Evolutionary conservation across 2,329 filamentous ascomycete genomes (phyloP).

Genomic region (Paracoccidioides brasiliensis): DNA sequence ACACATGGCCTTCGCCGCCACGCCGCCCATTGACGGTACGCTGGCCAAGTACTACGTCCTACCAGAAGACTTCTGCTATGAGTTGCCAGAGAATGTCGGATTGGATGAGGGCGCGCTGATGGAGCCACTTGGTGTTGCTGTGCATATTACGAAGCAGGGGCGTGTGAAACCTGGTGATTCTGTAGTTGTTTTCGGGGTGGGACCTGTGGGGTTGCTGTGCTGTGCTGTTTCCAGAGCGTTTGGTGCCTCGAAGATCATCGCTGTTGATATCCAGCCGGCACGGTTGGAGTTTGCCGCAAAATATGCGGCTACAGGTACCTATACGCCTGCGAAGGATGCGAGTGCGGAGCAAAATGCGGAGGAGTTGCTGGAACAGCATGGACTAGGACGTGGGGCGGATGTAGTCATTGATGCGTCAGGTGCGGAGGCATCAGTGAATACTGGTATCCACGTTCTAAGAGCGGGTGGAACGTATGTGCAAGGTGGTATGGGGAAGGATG

Average conservation of each 20-base stretch:
- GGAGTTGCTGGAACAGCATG: slow-evolving; percentile 50
- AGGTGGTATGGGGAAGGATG: slow-evolving; percentile 76
- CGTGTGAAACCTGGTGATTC: slow-evolving; percentile 58
- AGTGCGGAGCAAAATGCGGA: slow-evolving; percentile 60
- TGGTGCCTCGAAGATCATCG: slow-evolving; percentile 74
- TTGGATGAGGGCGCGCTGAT: slow-evolving; percentile 82
- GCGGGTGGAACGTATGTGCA: slow-evolving; percentile 68
- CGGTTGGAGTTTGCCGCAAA: slow-evolving; percentile 64
- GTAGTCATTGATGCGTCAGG: slow-evolving; percentile 70
- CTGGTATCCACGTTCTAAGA: slow-evolving; percentile 56
- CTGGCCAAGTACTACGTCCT: slow-evolving; percentile 73
- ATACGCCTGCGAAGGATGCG: slow-evolving; percentile 49
- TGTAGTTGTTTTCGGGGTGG: slow-evolving; percentile 75
- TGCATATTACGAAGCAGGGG: slow-evolving; percentile 71
- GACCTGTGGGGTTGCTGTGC: slow-evolving; percentile 77
- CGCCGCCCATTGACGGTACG: slow-evolving; percentile 84
- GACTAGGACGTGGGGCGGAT: slow-evolving; percentile 55
- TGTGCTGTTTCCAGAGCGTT: slow-evolving; percentile 73
- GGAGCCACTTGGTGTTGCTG: slow-evolving; percentile 75
- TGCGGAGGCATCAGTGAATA: slow-evolving; percentile 65
- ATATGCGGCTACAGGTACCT: slow-evolving; percentile 45
- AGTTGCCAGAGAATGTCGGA: slow-evolving; percentile 62
- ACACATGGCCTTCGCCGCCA: slow-evolving; percentile 82
- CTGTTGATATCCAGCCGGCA: slow-evolving; percentile 70
- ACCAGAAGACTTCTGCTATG: slow-evolving; percentile 86